Evolutionary conservation across 1,284 basidiomycete species (phyloP), one percentile per base, ranked within the genome.

Genomic region (Cystobasidium pallidum): DNA sequence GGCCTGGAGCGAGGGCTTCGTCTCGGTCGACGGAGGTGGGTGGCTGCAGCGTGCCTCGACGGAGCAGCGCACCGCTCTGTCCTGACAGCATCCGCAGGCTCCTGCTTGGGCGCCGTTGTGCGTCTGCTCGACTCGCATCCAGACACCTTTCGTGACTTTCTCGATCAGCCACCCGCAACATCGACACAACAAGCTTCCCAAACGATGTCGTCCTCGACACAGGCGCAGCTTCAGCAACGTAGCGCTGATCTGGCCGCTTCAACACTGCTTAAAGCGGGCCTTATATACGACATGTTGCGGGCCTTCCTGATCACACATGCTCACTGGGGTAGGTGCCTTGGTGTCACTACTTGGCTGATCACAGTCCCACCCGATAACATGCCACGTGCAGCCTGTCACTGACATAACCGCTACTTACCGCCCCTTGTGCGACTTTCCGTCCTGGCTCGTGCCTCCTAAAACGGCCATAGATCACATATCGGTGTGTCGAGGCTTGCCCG

Each of bases 21-120:
- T 78, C 8, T 79, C 79, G 0, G 70, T 82, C 30, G 81, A 82
- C 65, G 80, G 78, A 32, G 82, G 80, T 78, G 30, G 39, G 78
- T 55, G 8, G 43, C 15, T 3, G n/a, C 26, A 36, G 4, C n/a
- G 21, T 21, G 4, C 13, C 41, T 41, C 39, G 8, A 41, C 61
- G 19, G 36, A 64, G 30, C 24, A 36, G 11, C 11, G 2, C 43
- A 32, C 61, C 21, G 43, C 13, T 58, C 17, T 34, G n/a, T 62
- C 17, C 43, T 45, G 43, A 45, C 43, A 39, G 39, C 70, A 26
- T 65, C 45, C 72, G 58, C 64, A 51, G 78, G 78, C 2, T 78
- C 78, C 10, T 77, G 76, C 21, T 61, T 80, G 2, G 79, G 78
- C 24, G 75, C 79, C 0, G 66, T 80, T 36, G 66, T 73, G 1